Evolutionary conservation across 805 yeast genomes (phyloP).

Genomic region (Crinitomyces ghanaensis): DNA sequence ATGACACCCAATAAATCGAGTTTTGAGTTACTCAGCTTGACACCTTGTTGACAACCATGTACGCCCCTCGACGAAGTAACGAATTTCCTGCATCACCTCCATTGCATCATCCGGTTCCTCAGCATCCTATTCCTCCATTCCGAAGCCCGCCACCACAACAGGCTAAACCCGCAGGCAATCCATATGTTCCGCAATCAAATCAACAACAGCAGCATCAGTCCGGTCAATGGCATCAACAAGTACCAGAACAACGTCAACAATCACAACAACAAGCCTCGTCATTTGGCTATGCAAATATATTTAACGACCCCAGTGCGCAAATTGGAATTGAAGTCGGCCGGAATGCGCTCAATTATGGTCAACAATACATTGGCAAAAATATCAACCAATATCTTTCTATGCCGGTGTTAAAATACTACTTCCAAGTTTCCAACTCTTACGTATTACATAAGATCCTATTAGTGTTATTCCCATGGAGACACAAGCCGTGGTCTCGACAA

Average conservation of each 20-base stretch:
- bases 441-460: slow-evolving; percentile 63
- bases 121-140: slow-evolving; percentile 32
- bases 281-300: slow-evolving; percentile 28
- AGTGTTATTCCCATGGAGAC: slow-evolving; percentile 76
- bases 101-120: slow-evolving; percentile 34
- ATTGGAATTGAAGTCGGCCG: slow-evolving; percentile 85
- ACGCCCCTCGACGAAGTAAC: background rate
- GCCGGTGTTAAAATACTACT: slow-evolving; percentile 66
- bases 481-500: slow-evolving; percentile 69
- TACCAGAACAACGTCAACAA: slow-evolving; percentile 17
- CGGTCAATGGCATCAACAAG: slow-evolving; percentile 11
- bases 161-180: slow-evolving; percentile 14
- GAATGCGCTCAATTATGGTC: slow-evolving; percentile 70
- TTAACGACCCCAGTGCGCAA: slow-evolving; percentile 69
- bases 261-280: slow-evolving; percentile 24
- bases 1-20: too few species aligned
- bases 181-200: slow-evolving; percentile 11
- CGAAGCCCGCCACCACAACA: slow-evolving; percentile 22
- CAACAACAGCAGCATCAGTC: slow-evolving; percentile 14
- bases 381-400: slow-evolving; percentile 38
- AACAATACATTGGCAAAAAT: slow-evolving; percentile 67
- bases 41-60: too few species aligned
- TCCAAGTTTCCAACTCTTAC: slow-evolving; percentile 82
- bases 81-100: slow-evolving; percentile 25
- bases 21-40: too few species aligned